Percentiles rank a stretch among this genome's conserved stretches.
These are phyloP conservation scores for Diddensiella transvaalensis DNA, from an alignment of 805 yeast species.

Conservation along the genomic window DNA sequence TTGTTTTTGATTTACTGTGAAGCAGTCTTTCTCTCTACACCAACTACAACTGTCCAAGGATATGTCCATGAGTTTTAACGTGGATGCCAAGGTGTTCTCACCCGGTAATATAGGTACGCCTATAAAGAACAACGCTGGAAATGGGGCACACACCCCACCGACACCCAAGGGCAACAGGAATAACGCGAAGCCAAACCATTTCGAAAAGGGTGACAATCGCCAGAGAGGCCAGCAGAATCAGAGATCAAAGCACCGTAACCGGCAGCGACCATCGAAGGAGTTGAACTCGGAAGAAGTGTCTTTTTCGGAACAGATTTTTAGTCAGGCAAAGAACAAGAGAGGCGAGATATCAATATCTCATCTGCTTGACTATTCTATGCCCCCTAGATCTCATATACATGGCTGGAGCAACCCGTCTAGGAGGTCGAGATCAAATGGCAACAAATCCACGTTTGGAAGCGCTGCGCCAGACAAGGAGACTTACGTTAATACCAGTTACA, in stretches of 20 bases:
- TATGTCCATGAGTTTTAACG: slow-evolving; percentile 7
- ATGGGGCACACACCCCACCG: neutral
- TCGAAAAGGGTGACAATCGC: neutral
- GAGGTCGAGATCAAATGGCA: neutral
- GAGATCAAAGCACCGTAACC: neutral
- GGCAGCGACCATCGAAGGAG: neutral
- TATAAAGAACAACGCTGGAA: neutral
- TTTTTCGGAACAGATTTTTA: slow-evolving; percentile 7
- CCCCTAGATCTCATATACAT: slow-evolving; percentile 3
- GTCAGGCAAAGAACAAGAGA: slow-evolving; percentile 17
- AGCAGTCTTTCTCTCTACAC: too few species aligned
- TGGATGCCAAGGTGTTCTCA: slow-evolving; percentile 5
- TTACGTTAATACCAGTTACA: slow-evolving; percentile 73
- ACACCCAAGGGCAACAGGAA: neutral
- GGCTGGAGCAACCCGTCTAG: slow-evolving; percentile 5
- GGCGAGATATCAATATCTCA: slow-evolving; percentile 24
- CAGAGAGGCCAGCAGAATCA: slow-evolving; percentile 1
- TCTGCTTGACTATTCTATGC: slow-evolving; percentile 14
- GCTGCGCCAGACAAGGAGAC: slow-evolving; percentile 27
- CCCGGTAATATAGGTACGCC: slow-evolving; percentile 1
- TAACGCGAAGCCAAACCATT: neutral
- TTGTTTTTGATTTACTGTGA: too few species aligned
- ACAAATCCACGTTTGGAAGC: slow-evolving; percentile 1
- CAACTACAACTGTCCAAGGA: neutral
- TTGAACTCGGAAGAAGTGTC: neutral